Conservation (phyloP, 768 basidiomycete genomes). For the Phaeotremella fagi region DNA sequence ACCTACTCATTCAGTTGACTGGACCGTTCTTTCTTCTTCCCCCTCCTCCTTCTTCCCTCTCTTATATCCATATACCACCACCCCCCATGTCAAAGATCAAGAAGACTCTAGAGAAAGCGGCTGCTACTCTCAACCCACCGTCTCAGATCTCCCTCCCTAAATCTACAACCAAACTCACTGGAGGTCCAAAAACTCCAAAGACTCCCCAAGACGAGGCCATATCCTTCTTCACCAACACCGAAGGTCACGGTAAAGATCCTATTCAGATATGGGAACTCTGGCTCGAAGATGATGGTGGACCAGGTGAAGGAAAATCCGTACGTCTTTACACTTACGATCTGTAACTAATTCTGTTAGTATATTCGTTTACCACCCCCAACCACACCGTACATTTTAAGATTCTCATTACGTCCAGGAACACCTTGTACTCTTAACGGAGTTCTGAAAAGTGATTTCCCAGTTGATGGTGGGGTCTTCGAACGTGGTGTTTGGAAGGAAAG, state of each 20-base stretch:
- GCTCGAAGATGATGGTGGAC: slow-evolving; percentile 86
- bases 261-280: slow-evolving; percentile 78
- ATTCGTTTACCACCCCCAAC: slow-evolving; percentile 90
- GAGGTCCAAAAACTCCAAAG: slow-evolving; percentile 58
- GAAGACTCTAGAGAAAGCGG: neutral
- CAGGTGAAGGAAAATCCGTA: slow-evolving; percentile 76
- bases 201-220: slow-evolving; percentile 92
- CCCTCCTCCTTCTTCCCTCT: neutral
- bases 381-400: slow-evolving; percentile 81
- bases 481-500: slow-evolving; percentile 69
- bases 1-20: neutral
- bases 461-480: slow-evolving; percentile 81
- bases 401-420: slow-evolving; percentile 87
- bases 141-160: neutral
- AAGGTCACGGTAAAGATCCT: slow-evolving; percentile 5
- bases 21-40: neutral
- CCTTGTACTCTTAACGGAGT: slow-evolving; percentile 83
- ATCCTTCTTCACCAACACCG: slow-evolving; percentile 64
- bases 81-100: neutral
- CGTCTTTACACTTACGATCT: slow-evolving; percentile 41
- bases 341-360: slow-evolving; percentile 58
- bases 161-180: slow-evolving; percentile 14
- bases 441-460: slow-evolving; percentile 93
- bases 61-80: neutral
- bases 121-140: neutral